Base-by-base conservation (phyloP, 176 grass and related monocot species). In the Ananas comosus region DNA sequence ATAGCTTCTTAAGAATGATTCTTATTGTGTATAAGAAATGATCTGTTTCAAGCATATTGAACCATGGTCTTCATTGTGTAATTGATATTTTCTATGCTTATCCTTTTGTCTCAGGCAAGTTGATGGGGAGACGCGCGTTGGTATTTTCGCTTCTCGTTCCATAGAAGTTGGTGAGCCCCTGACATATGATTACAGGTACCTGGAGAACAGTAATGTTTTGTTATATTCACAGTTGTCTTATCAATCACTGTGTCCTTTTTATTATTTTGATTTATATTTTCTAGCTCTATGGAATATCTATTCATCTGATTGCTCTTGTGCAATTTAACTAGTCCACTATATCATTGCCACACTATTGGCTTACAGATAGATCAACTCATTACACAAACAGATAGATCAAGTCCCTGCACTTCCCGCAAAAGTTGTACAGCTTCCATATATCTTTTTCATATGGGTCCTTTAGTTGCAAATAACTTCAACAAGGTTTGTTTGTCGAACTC, bases 101-200 rank as follows among this genome's bases (percentile, higher is more conserved):
- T 73, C 21, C 12, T 64, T 13, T 21, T 64, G 29, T 23, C 10
- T 42, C 14, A 75, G 73, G 73, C 73, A 75, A 75, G 73, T 75
- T 42, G 73, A 75, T 52, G 73, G 73, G 73, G 73, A 75, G 73
- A 75, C 73, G 53, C 73, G 73, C 42, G 63, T 75, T 24, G 73
- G 73, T 66, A 63, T 75, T 12, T 75, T 75, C 53, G 73, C 73
- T 66, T 75, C 50, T 52, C 14, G 73, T 54, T 66, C 73, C 48
- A 66, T 75, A 9, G 63, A 75, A n/a, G 63, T 75, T 12, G 50
- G 73, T 9, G 73, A 75, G 49, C 49, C 73, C 13, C 14, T 75
- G 42, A 75, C 73, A 66, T 75, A 75, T 75, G 73, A 75, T 75
- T 75, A 75, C 63, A 75, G 73, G 73, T 59, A 59, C 16, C 13